These are phyloP conservation scores for Salix purpurea DNA, from an alignment of 345 rosid species.

Conservation along the genomic window DNA sequence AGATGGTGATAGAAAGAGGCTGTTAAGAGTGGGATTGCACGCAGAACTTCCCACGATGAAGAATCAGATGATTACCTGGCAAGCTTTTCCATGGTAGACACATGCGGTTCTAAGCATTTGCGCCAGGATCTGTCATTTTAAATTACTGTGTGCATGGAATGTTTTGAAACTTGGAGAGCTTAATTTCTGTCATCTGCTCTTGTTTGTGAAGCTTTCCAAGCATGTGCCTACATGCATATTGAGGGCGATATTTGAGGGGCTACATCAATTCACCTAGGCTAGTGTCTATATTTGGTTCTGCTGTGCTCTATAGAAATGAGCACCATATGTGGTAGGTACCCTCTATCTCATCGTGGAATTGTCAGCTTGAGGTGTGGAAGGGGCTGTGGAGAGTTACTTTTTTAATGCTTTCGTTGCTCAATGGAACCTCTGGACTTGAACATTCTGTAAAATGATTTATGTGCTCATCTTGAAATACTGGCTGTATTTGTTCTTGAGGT, in stretches of 20 bases:
- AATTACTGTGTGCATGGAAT: too few relatives aligned
- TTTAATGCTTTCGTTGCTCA: constrained; percentile 61
- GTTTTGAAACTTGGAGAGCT: too few relatives aligned
- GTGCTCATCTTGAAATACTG: constrained; percentile 51
- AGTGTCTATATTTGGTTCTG: constrained; percentile 58
- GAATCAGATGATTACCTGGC: too few relatives aligned
- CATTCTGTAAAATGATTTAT: constrained; percentile 56
- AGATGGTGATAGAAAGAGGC: too few relatives aligned
- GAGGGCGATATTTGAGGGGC: not conserved
- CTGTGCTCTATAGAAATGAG: constrained; percentile 64
- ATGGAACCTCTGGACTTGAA: constrained; percentile 50
- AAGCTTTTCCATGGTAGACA: too few relatives aligned
- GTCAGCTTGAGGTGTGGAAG: constrained; percentile 58
- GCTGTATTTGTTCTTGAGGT: constrained; percentile 75
- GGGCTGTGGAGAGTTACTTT: constrained; percentile 81
- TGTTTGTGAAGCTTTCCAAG: too few relatives aligned
- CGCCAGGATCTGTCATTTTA: too few relatives aligned
- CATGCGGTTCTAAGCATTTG: too few relatives aligned
- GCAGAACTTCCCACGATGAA: too few relatives aligned
- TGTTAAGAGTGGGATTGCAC: too few relatives aligned
- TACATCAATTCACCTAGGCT: not conserved
- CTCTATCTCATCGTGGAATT: constrained; percentile 83
- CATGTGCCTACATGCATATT: not conserved
- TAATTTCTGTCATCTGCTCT: too few relatives aligned
- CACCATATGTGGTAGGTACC: constrained; percentile 75